Percentiles rank a stretch among this genome's conserved stretches.
Conservation (phyloP, 306 rosid genomes). For the Rosa lucieae region DNA sequence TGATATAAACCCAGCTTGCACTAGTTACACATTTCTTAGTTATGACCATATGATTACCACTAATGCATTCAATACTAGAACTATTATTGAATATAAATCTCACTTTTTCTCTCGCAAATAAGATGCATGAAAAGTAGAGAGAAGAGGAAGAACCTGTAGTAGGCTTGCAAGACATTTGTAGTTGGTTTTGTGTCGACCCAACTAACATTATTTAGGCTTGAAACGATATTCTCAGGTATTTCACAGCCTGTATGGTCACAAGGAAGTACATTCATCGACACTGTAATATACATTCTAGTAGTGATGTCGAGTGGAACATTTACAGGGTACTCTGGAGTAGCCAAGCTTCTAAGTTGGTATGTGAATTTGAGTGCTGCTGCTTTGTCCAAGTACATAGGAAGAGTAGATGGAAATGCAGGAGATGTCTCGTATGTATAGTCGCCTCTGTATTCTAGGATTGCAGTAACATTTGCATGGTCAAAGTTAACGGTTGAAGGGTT, state of each 20-base stretch:
- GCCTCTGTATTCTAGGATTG: conserved; percentile 19
- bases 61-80: too few relatives aligned
- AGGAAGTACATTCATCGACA: not conserved
- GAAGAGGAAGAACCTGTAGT: not conserved
- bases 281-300: not conserved
- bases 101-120: too few relatives aligned
- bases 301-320: not conserved
- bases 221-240: not conserved
- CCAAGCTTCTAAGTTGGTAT: conserved; percentile 14
- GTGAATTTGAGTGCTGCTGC: conserved; percentile 3
- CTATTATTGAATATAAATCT: too few relatives aligned
- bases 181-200: not conserved
- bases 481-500: not conserved
- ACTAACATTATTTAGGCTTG: not conserved
- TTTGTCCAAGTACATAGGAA: conserved; percentile 1
- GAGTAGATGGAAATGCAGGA: not conserved
- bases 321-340: not conserved
- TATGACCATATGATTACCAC: too few relatives aligned
- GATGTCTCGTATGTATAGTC: not conserved
- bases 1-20: too few relatives aligned
- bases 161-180: not conserved
- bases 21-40: too few relatives aligned
- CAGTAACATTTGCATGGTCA: conserved; percentile 24
- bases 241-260: not conserved
- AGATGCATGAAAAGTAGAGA: too few relatives aligned